Conservation (phyloP, 2,329 filamentous ascomycete species). For the Nemania bipapillata region DNA sequence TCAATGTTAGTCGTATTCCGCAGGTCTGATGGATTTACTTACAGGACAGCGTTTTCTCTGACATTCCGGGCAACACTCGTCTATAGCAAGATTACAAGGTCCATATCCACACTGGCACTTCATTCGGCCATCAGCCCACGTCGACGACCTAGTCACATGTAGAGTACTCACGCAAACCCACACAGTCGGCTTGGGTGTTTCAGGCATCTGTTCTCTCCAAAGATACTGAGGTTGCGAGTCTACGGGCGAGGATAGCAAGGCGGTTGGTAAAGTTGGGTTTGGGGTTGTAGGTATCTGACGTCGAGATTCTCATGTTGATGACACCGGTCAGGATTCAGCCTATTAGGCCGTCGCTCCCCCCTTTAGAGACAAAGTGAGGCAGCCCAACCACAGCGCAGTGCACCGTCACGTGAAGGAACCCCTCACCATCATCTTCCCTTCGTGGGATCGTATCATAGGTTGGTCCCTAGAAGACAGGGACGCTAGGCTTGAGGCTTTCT, state of each 20-base stretch:
- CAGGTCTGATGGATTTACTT: not conserved
- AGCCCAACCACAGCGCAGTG: not conserved
- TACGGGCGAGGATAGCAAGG: not conserved
- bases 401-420: not conserved
- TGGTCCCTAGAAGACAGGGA: not conserved
- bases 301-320: not conserved
- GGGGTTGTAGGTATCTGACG: not conserved
- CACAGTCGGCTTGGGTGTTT: not conserved
- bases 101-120: not conserved
- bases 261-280: not conserved
- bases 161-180: not conserved
- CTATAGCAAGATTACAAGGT: not conserved
- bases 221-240: not conserved
- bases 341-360: not conserved
- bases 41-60: not conserved
- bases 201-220: not conserved
- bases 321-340: no score
- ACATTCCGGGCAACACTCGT: not conserved
- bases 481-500: no score
- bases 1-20: not conserved
- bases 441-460: not conserved
- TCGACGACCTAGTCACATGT: not conserved
- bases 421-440: not conserved
- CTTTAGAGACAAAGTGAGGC: not conserved
- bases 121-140: not conserved